These are phyloP conservation scores for Phytophthora constricta DNA, from an alignment of 352 stramenopile genomes.

Conservation along the genomic window DNA sequence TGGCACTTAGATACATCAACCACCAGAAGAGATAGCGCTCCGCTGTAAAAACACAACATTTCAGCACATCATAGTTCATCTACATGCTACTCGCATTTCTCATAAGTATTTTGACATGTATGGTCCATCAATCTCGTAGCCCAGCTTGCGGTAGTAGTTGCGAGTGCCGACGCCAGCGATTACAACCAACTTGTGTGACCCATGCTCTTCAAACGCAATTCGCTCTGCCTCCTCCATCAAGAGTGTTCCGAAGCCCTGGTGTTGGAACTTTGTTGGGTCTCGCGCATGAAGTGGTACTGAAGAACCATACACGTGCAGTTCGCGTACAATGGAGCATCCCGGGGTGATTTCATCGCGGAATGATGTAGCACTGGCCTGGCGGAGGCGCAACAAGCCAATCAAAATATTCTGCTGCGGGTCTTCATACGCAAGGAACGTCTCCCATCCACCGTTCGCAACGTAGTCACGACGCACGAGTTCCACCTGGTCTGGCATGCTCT, in stretches of 20 bases:
- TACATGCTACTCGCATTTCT: conserved; percentile 13
- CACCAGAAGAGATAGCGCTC: conserved; percentile 46
- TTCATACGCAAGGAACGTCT: conserved; percentile 97
- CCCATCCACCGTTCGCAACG: conserved; percentile 95
- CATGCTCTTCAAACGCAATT: conserved; percentile 95
- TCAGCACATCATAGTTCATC: neutral
- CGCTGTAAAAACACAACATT: neutral
- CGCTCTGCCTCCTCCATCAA: conserved; percentile 98
- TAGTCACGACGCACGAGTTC: conserved; percentile 97
- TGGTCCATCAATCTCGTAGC: conserved; percentile 95
- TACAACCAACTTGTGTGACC: conserved; percentile 95
- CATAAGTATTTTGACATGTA: conserved; percentile 97
- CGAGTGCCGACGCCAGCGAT: conserved; percentile 96
- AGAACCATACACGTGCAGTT: conserved; percentile 98
- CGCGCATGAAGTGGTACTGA: conserved; percentile 94
- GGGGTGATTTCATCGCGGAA: conserved; percentile 86
- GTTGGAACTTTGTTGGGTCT: conserved; percentile 97
- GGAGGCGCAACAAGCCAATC: conserved; percentile 94
- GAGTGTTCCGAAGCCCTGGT: conserved; percentile 96
- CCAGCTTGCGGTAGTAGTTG: conserved; percentile 98
- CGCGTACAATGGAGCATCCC: conserved; percentile 79
- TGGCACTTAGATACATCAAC: conserved; percentile 51
- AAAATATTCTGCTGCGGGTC: conserved; percentile 97
- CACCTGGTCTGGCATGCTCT: conserved; percentile 94
- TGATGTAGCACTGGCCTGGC: conserved; percentile 84